A percentile compares a stretch with the other conserved stretches of the same genome.
phyloP scores from a whole-genome alignment of 495 filamentous ascomycete genomes.

The Parmelia sp. region DNA sequence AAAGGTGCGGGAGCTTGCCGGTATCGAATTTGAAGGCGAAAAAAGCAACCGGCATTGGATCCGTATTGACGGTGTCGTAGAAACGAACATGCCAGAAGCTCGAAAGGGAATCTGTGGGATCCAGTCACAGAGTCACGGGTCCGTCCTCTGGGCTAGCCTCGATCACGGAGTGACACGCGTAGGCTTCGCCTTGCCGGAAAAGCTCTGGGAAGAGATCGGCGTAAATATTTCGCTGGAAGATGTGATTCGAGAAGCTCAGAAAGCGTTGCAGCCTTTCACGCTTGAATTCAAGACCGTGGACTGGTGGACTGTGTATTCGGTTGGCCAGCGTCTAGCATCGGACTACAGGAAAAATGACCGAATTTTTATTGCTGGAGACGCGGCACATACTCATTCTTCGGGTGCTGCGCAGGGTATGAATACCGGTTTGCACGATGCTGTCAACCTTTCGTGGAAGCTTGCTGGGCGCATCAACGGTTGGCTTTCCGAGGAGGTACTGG shows the following conservation, averaged over 20 bases:
- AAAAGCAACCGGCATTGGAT: slow-evolving; percentile 43
- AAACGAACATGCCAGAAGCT: slow-evolving; percentile 46
- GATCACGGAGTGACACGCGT: slow-evolving; percentile 46
- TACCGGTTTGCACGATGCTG: slow-evolving; percentile 46
- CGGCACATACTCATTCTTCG: slow-evolving; percentile 45
- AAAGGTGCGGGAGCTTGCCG: slow-evolving; percentile 37
- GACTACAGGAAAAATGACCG: slow-evolving; percentile 36
- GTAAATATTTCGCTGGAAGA: slow-evolving; percentile 27
- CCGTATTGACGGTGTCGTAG: slow-evolving; percentile 43
- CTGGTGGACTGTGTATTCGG: slow-evolving; percentile 55
- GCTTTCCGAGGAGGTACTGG: slow-evolving; percentile 32
- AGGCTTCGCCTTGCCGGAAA: slow-evolving; percentile 48
- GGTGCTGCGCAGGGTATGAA: slow-evolving; percentile 51
- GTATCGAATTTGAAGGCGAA: slow-evolving; percentile 41
- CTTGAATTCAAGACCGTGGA: slow-evolving; percentile 42
- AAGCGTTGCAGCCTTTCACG: slow-evolving; percentile 41
- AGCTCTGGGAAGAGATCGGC: slow-evolving; percentile 38
- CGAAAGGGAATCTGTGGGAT: slow-evolving; percentile 40
- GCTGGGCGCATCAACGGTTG: slow-evolving; percentile 36
- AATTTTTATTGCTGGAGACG: slow-evolving; percentile 47
- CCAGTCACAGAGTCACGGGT: slow-evolving; percentile 46
- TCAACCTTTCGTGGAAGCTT: slow-evolving; percentile 50
- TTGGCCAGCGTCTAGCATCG: slow-evolving; percentile 47
- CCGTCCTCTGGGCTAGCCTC: slow-evolving; percentile 45
- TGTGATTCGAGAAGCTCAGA: slow-evolving; percentile 39